Evolutionary conservation across 495 filamentous ascomycete genomes (phyloP).

Genomic region (Rhizodiscina lignyota): DNA sequence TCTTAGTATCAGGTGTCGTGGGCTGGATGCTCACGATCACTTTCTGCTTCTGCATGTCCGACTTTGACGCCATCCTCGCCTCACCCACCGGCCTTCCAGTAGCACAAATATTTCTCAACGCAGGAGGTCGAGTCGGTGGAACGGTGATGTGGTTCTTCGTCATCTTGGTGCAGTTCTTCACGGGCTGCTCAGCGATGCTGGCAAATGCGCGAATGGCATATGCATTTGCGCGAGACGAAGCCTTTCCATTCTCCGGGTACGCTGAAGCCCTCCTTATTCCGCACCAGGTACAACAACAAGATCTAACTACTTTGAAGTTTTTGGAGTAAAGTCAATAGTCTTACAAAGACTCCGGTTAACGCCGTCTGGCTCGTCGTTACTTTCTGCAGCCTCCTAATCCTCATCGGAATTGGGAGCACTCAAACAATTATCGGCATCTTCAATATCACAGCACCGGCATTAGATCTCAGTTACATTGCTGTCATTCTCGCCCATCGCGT

Average conservation of each 20-base stretch:
- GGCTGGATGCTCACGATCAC: conserved; percentile 51
- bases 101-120: conserved; percentile 56
- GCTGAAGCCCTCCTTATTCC: conserved; percentile 1
- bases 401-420: conserved; percentile 52
- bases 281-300: neutral
- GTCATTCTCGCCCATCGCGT: conserved; percentile 49
- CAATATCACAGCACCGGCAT: conserved; percentile 51
- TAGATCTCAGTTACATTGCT: conserved; percentile 52
- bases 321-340: conserved; percentile 38
- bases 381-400: conserved; percentile 41
- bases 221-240: conserved; percentile 54
- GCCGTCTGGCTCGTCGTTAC: conserved; percentile 56
- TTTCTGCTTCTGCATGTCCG: conserved; percentile 51
- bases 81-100: conserved; percentile 49
- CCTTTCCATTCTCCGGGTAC: conserved; percentile 47
- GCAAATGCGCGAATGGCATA: conserved; percentile 60
- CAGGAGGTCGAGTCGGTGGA: conserved; percentile 41
- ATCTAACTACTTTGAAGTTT: conserved; percentile 19
- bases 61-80: conserved; percentile 43
- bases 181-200: conserved; percentile 52
- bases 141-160: conserved; percentile 55
- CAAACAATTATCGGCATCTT: conserved; percentile 54
- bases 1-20: conserved; percentile 45
- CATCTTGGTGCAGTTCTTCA: conserved; percentile 56
- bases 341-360: conserved; percentile 48